Percentiles rank a stretch among this genome's conserved stretches.
These are phyloP conservation scores for Metarhizium sp. DNA, from an alignment of 2,329 filamentous ascomycete species.

Conservation along the genomic window DNA sequence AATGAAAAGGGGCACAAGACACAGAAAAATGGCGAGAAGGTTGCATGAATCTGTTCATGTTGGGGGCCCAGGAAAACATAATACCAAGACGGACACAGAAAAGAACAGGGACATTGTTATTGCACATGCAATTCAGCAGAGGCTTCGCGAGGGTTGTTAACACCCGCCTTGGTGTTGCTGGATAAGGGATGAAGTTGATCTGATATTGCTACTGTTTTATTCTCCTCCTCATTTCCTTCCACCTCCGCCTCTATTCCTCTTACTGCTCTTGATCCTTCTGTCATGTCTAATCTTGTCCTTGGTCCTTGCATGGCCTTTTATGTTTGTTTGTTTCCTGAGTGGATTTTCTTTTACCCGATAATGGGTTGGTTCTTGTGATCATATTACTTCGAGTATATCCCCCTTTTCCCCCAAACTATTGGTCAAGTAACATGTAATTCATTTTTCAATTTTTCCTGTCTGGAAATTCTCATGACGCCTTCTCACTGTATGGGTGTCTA, in stretches of 20 bases:
- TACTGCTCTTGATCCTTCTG: not conserved
- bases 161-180: not conserved
- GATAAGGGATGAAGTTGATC: not conserved
- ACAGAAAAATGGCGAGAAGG: not conserved
- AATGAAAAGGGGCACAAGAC: not conserved
- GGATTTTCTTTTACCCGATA: not conserved
- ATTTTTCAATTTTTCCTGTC: not conserved
- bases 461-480: not conserved
- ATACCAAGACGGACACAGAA: not conserved
- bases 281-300: not conserved
- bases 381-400: not conserved
- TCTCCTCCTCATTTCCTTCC: not conserved
- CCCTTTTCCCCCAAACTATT: not conserved
- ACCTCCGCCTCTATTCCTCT: not conserved
- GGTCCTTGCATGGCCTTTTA: not conserved
- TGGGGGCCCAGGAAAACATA: not conserved
- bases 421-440: not conserved
- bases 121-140: not conserved
- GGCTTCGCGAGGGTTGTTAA: not conserved
- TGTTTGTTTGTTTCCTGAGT: not conserved
- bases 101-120: not conserved
- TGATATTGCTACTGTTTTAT: not conserved
- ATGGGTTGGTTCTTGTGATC: not conserved
- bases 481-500: not conserved
- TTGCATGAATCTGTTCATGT: not conserved